Percentiles rank a stretch among this genome's conserved stretches.
Conservation (phyloP, 352 stramenopile genomes). For the Thraustochytrium sp. region DNA sequence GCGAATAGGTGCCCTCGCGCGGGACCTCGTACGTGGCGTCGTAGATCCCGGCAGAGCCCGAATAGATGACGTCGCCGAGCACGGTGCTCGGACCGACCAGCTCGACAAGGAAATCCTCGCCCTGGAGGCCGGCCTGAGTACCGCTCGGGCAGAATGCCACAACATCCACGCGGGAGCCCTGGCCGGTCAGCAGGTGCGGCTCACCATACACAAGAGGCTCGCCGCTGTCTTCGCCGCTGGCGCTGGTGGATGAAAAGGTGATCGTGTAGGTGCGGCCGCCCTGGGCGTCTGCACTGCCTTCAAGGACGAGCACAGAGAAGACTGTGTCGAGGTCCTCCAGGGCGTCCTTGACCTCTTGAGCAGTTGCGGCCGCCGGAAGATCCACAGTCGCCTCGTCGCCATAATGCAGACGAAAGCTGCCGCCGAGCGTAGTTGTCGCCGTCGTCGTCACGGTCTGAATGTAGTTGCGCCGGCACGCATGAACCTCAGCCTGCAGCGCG, state of each 20-base stretch:
- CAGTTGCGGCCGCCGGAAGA: constrained; percentile 76
- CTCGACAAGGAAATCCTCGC: constrained; percentile 55
- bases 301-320: constrained; percentile 73
- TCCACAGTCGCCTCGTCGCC: not conserved
- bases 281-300: not conserved
- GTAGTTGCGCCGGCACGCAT: constrained; percentile 76
- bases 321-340: constrained; percentile 77
- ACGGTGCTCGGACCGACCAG: constrained; percentile 51
- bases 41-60: constrained; percentile 8
- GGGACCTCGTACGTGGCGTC: not conserved
- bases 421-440: constrained; percentile 49
- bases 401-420: not conserved
- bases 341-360: constrained; percentile 69
- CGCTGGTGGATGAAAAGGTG: not conserved
- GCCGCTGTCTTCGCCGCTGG: not conserved
- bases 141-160: constrained; percentile 49
- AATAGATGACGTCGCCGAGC: constrained; percentile 53
- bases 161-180: constrained; percentile 46
- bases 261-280: constrained; percentile 6
- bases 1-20: constrained; percentile 17
- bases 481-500: constrained; percentile 35
- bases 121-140: not conserved
- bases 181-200: constrained; percentile 54
- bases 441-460: constrained; percentile 68
- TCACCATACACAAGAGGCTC: constrained; percentile 55